phyloP scores from a whole-genome alignment of 2,329 filamentous ascomycete species.

The Fulvia fulva region DNA sequence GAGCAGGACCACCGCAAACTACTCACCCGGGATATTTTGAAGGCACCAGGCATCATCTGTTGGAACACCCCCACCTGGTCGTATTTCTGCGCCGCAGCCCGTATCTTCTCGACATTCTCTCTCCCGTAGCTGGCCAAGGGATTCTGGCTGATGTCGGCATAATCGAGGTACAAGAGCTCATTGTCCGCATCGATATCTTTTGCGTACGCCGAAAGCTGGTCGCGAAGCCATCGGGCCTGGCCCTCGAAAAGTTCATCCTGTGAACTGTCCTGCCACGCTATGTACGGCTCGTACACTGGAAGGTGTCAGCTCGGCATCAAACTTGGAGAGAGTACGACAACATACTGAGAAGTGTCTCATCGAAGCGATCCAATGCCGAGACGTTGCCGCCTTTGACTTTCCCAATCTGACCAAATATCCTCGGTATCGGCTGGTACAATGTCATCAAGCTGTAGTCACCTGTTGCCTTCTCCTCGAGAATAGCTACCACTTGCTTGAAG shows the following conservation, averaged over 20 bases:
- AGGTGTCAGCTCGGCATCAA: neutral
- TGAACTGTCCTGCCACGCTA: slow-evolving; percentile 7
- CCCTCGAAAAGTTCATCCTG: slow-evolving; percentile 14
- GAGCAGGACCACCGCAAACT: too few relatives aligned
- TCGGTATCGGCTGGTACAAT: slow-evolving; percentile 19
- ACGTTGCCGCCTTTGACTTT: slow-evolving; percentile 31
- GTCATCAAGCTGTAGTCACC: slow-evolving; percentile 6
- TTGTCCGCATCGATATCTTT: slow-evolving; percentile 8
- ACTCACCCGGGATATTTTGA: slow-evolving; percentile 15
- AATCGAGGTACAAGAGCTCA: slow-evolving; percentile 18
- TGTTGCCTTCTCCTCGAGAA: slow-evolving; percentile 4
- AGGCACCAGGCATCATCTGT: slow-evolving; percentile 17
- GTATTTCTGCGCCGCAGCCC: slow-evolving; percentile 10
- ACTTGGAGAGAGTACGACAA: neutral
- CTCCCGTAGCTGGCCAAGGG: slow-evolving; percentile 15
- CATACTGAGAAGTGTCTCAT: slow-evolving; percentile 20
- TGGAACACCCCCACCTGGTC: slow-evolving; percentile 18
- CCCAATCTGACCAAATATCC: slow-evolving; percentile 34
- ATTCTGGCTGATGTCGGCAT: slow-evolving; percentile 16
- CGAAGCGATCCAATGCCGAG: slow-evolving; percentile 36
- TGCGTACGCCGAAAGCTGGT: slow-evolving; percentile 10
- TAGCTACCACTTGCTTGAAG: slow-evolving; percentile 5
- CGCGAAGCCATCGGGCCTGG: slow-evolving; percentile 14
- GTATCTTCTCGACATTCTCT: slow-evolving; percentile 17
- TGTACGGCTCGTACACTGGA: slow-evolving; percentile 15